These are phyloP conservation scores for Boletus edulis DNA, from an alignment of 768 basidiomycete species.

Conservation along the genomic window DNA sequence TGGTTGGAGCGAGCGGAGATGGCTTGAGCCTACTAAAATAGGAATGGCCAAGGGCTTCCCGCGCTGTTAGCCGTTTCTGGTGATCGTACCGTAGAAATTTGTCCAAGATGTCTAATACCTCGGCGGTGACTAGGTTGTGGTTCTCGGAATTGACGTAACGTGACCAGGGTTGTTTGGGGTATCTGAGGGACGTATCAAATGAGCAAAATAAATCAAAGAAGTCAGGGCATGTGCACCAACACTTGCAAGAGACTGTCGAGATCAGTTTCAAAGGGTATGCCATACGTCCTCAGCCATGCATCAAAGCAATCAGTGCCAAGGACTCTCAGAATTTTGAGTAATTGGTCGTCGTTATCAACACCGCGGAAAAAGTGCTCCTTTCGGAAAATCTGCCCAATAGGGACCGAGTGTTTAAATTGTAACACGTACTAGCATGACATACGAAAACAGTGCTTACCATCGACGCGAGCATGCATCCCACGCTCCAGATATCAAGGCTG, in stretches of 20 bases:
- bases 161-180: constrained; percentile 64
- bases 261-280: constrained; percentile 65
- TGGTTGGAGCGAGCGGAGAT: constrained; percentile 17
- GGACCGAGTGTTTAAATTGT: not conserved
- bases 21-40: constrained; percentile 53
- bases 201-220: not conserved
- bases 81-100: constrained; percentile 69
- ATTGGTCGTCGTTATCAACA: constrained; percentile 69
- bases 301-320: constrained; percentile 69
- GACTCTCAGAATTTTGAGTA: constrained; percentile 66
- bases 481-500: constrained; percentile 69
- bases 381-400: constrained; percentile 53
- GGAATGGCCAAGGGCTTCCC: constrained; percentile 63
- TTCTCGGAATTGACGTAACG: constrained; percentile 59
- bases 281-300: constrained; percentile 55
- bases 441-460: constrained; percentile 47
- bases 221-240: constrained; percentile 28
- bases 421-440: not conserved
- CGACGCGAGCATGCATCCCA: constrained; percentile 72
- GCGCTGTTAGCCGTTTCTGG: constrained; percentile 62
- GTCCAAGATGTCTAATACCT: constrained; percentile 66
- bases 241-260: constrained; percentile 53
- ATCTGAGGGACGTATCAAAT: constrained; percentile 32
- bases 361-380: constrained; percentile 78
- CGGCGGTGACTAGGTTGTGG: constrained; percentile 54